Evolutionary conservation across 768 basidiomycete genomes (phyloP).

Genomic region (Boletus vinaceobasis): DNA sequence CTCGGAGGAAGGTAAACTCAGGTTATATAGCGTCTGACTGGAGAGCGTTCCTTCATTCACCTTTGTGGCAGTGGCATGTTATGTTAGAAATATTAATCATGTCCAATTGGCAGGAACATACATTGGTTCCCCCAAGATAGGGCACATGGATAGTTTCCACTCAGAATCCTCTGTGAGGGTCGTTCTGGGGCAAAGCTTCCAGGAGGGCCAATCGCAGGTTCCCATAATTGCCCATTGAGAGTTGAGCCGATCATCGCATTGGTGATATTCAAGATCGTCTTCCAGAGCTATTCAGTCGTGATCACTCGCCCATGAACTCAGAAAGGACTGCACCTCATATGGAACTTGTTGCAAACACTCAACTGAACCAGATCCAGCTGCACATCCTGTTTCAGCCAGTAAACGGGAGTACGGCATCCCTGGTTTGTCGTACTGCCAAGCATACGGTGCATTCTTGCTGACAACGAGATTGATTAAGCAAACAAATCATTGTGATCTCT

Average conservation of each 20-base stretch:
- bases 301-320: background rate
- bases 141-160: conserved; percentile 53
- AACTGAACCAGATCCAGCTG: conserved; percentile 37
- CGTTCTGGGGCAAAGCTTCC: conserved; percentile 48
- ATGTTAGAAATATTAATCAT: background rate
- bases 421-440: conserved; percentile 47
- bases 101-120: conserved; percentile 17
- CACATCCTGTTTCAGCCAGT: conserved; percentile 44
- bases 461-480: background rate
- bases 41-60: conserved; percentile 14
- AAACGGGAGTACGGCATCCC: conserved; percentile 50
- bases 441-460: conserved; percentile 50
- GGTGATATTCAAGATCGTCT: conserved; percentile 50
- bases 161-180: conserved; percentile 43
- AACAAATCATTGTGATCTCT: background rate
- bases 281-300: background rate
- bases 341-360: conserved; percentile 36
- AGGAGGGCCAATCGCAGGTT: conserved; percentile 49
- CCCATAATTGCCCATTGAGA: conserved; percentile 54
- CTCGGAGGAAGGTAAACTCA: conserved; percentile 36
- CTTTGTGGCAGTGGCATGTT: background rate
- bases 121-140: conserved; percentile 55
- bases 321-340: conserved; percentile 11
- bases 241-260: conserved; percentile 44
- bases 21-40: conserved; percentile 29